Conservation (phyloP, 257 asterid genomes). For the Datura wrightii region DNA sequence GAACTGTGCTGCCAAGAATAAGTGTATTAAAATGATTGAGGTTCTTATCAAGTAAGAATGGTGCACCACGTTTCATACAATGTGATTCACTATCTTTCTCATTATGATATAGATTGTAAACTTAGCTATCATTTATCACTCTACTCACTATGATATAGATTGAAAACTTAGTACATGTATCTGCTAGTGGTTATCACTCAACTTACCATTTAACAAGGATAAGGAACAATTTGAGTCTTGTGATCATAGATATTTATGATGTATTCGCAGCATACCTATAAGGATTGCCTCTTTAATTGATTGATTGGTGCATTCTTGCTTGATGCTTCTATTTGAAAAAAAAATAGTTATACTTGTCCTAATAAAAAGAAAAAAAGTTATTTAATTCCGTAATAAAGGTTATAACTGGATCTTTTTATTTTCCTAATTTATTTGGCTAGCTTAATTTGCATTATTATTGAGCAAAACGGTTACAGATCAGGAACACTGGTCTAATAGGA, state of each 20-base stretch:
- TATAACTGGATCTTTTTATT: conserved; percentile 7
- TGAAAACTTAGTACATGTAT: background rate
- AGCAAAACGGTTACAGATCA: conserved; percentile 6
- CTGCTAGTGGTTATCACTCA: conserved; percentile 20
- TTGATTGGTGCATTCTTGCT: background rate
- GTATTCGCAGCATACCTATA: background rate
- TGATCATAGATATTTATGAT: background rate
- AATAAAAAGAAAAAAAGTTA: background rate
- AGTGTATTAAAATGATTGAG: background rate
- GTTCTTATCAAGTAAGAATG: conserved; percentile 2
- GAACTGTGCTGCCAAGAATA: too few relatives aligned
- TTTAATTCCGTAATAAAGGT: background rate
- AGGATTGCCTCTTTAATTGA: background rate
- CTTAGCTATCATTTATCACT: background rate
- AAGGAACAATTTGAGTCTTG: background rate
- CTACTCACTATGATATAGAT: background rate
- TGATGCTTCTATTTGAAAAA: background rate
- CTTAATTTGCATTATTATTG: background rate
- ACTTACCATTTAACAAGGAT: conserved; percentile 14
- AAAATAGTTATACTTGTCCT: background rate
- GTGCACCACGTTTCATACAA: conserved; percentile 27
- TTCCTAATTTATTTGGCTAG: background rate
- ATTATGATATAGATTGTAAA: background rate
- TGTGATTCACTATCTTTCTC: conserved; percentile 12
- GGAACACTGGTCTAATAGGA: background rate